Evolutionary conservation across 139 green algal species (phyloP).

Genomic region (Auxenochlorella pyrenoidosa): DNA sequence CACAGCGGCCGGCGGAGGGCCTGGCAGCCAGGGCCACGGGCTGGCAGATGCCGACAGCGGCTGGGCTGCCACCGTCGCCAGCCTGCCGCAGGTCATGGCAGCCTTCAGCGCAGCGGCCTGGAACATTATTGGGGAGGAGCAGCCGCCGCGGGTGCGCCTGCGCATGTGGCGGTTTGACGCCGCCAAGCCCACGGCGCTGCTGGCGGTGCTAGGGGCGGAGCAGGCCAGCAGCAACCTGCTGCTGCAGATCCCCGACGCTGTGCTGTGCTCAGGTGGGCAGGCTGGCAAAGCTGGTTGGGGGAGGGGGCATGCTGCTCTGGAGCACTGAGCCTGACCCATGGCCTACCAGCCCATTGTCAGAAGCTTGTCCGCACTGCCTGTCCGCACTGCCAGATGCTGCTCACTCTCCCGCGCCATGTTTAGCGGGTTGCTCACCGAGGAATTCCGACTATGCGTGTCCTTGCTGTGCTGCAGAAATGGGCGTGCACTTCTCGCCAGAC

Average conservation of each 20-base stretch:
- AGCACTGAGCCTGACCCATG: no score
- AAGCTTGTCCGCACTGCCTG: no score
- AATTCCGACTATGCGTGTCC: background rate
- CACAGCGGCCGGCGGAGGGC: background rate
- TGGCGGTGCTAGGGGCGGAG: conserved; percentile 34
- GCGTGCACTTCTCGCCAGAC: conserved; percentile 87
- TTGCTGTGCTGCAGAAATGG: conserved; percentile 78
- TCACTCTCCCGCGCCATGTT: no score
- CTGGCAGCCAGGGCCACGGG: background rate
- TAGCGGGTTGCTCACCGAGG: no score
- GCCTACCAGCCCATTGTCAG: no score
- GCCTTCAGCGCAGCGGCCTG: conserved; percentile 57
- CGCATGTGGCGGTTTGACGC: conserved; percentile 76
- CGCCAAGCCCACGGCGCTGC: conserved; percentile 22
- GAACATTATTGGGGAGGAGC: conserved; percentile 67
- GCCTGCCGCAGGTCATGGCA: conserved; percentile 46
- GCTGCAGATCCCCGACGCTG: conserved; percentile 74
- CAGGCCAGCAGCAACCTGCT: conserved; percentile 17
- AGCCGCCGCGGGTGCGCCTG: conserved; percentile 80
- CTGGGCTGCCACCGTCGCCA: background rate
- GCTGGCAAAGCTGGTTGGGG: background rate
- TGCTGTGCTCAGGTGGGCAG: conserved; percentile 74
- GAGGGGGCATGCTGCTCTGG: no score
- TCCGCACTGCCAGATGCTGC: no score
- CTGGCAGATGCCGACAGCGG: background rate